Evolutionary conservation across 768 basidiomycete species (phyloP), one percentile per base, ranked within the genome.

Genomic region (Boletus sp.): DNA sequence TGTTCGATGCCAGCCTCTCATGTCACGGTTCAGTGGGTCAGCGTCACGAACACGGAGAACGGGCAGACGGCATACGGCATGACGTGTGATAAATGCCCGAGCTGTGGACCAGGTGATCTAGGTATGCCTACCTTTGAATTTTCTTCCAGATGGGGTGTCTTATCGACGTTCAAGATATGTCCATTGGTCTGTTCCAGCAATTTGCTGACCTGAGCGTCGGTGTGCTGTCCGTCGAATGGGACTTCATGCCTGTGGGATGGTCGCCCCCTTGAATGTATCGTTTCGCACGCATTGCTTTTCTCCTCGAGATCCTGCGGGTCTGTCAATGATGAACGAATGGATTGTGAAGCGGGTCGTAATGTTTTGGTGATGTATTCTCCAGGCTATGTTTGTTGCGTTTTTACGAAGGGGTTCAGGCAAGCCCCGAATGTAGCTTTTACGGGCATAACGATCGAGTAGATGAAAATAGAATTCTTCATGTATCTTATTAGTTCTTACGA

Each of bases 11-110:
- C 23, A 29, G 29, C 33, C 44, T 30, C 61, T 64, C 48, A 64
- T 42, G 25, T 38, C 50, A 40, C 40, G 51, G 50, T 50, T 45
- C 57, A 88, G 86, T 83, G 75, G 72, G 74, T 88, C 49, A 59
- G 75, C 58, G 80, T 90, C 62, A 79, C 77, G 41, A 84, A 86
- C 73, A 77, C 74, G n/a, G 72, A 66, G 21, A 85, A 79, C 56
- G 79, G 79, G 56, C 72, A 78, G 54, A 72, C 56, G 35, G 78
- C 76, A 27, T 80, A 76, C 53, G 84, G 78, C 44, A 69, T 69
- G 55, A 76, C 78, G 51, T 75, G 75, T 33, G 88, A 90, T 66
- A 76, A 77, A 65, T 90, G 88, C 70, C 68, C 72, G 30, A 69
- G 78, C 21, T 90, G 88, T 67, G 73, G 64, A 33, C 55, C 73